Evolutionary conservation across 2,329 filamentous ascomycete genomes (phyloP), one percentile per base, ranked within the genome.

Genomic region (Endoconidiophora polonica): DNA sequence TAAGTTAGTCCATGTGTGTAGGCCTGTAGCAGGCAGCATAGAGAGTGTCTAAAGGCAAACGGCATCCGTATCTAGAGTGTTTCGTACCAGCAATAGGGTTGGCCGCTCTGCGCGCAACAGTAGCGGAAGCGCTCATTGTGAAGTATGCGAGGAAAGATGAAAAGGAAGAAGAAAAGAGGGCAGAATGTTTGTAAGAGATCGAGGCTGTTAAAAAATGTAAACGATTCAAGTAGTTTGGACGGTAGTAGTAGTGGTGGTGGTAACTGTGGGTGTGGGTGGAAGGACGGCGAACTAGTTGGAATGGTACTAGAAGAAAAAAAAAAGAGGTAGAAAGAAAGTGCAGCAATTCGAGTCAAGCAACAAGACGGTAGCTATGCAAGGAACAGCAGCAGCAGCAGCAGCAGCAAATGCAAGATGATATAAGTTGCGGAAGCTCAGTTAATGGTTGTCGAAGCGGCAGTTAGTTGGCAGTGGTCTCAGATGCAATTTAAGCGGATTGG

Each of bases 61-160:
- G 44, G 9, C 14, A 46, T 41, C 5, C 10, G 9, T 14, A 9
- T 22, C n/a, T 9, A 5, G 16, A 24, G 10, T 23, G 43, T n/a
- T 18, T 23, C 52, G 43, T 54, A 54, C 52, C 38, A 26, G 46
- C 26, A 16, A 54, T 14, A 39, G 52, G 52, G 45, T 48, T 49
- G 38, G 42, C 41, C 36, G 45, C 46, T 24, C 52, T 48, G 36
- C 48, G 52, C 44, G 48, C 48, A 44, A 51, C 52, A 29, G 48
- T 38, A 43, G 43, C 46, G 18, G 48, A 48, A 18, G 48, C 40
- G 44, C 52, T 54, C 52, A 54, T 54, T 48, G 36, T 49, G 37
- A 48, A 26, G 43, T 43, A 43, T 24, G 12, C 14, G 41, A 7
- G 20, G 41, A 14, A 10, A 23, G 14, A 14, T 24, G 24, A 16